Base-by-base conservation (phyloP, 1,284 basidiomycete genomes). In the Abortiporus biennis region DNA sequence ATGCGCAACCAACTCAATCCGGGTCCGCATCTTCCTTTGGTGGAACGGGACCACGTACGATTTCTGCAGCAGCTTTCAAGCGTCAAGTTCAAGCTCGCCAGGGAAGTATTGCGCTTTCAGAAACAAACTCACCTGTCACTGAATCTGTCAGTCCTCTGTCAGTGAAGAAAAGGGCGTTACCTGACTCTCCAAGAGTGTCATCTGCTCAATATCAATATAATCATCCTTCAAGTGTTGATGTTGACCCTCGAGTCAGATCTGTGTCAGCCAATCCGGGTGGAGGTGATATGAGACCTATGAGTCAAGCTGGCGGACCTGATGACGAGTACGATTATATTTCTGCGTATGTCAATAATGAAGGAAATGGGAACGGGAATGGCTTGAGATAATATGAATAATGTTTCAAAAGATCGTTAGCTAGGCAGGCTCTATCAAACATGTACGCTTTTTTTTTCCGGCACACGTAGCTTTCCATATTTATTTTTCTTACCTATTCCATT, bases 1-100 rank as follows among this genome's bases (percentile, higher is more conserved):
- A 53, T 48, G 50, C 47, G 43, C 43, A 56, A 17, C 42, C 59
- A 46, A n/a, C 54, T 47, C 1, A 48, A 45, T 40, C 63, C 47
- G 58, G 56, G 47, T 69, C 68, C 1, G 59, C 59, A 17, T 57
- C 64, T 3, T 65, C 66, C 1, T 54, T 64, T 48, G 38, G 45
- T 40, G 20, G 55, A 60, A 36, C 46, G 54, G 69, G 67, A 6
- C 45, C 65, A 11, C 71, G 79, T 25, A 88, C 76, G 32, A 86
- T 88, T 43, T 77, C 82, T 1, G 85, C 84, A 0, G 80, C 83
- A 6, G 85, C 84, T 17, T 88, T 88, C 63, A 74, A 74, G 54
- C 66, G 81, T 4, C 63, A 66, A 34, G 62, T 60, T 4, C 68
- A n/a, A n/a, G 71, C 15, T 36, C 61, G 60, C 30, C 54, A 60